Evolutionary conservation across 2,329 filamentous ascomycete species (phyloP).

Genomic region (Aspergillus texensis): DNA sequence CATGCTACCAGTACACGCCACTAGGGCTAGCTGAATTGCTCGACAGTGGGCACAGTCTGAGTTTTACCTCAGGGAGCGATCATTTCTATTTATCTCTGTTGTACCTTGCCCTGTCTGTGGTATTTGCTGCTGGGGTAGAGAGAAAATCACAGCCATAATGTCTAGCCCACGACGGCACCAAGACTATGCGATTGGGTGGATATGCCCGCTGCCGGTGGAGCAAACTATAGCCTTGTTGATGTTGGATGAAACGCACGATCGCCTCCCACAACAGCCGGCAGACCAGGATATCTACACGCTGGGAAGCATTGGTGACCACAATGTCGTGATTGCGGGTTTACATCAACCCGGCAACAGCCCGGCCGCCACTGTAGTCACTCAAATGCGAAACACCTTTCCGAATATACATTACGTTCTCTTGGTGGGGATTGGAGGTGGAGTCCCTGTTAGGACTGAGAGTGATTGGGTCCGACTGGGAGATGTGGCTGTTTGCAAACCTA

Average conservation of each 20-base stretch:
- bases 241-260: slow-evolving; percentile 20
- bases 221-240: slow-evolving; percentile 24
- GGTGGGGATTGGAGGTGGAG: slow-evolving; percentile 25
- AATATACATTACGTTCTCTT: slow-evolving; percentile 20
- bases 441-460: slow-evolving; percentile 13
- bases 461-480: slow-evolving; percentile 23
- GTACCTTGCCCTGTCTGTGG: neutral
- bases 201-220: slow-evolving; percentile 23
- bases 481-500: slow-evolving; percentile 24
- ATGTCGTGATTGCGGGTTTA: slow-evolving; percentile 24
- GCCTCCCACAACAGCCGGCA: slow-evolving; percentile 9
- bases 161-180: neutral
- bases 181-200: slow-evolving; percentile 28
- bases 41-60: neutral
- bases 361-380: slow-evolving; percentile 21
- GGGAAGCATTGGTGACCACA: slow-evolving; percentile 21
- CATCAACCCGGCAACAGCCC: slow-evolving; percentile 13
- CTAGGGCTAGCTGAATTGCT: neutral
- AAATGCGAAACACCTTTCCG: slow-evolving; percentile 24
- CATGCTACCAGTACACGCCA: neutral
- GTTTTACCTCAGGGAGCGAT: neutral
- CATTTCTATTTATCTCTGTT: neutral
- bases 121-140: neutral
- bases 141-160: neutral
- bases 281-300: slow-evolving; percentile 22